A percentile compares a stretch with the other conserved stretches of the same genome.
Evolutionary conservation across 371 early-diverging fungal species (phyloP).

Genomic region (Parasitella parasitica): DNA sequence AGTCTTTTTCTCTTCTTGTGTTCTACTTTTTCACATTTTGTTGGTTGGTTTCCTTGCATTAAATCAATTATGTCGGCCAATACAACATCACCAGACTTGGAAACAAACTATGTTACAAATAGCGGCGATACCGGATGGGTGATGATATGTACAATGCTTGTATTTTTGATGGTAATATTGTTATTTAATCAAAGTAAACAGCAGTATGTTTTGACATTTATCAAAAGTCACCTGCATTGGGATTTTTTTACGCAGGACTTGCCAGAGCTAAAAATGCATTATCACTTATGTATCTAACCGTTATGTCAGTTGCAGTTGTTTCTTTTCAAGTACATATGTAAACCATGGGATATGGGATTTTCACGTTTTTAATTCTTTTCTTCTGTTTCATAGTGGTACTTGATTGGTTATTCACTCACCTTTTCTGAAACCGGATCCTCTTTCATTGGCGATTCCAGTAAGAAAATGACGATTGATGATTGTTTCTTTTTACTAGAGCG

Average conservation of each 20-base stretch:
- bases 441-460: conserved; percentile 79
- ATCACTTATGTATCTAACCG: conserved; percentile 76
- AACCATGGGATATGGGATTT: not conserved
- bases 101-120: conserved; percentile 17
- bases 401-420: conserved; percentile 84
- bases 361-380: not conserved
- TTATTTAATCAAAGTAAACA: not conserved
- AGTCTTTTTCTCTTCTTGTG: not conserved
- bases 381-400: conserved; percentile 62
- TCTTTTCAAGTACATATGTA: conserved; percentile 63
- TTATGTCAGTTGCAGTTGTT: conserved; percentile 80
- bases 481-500: not conserved
- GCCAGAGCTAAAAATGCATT: conserved; percentile 78
- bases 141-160: conserved; percentile 45
- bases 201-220: not conserved
- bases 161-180: conserved; percentile 43
- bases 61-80: not conserved
- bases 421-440: conserved; percentile 68
- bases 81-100: not conserved
- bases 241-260: conserved; percentile 86
- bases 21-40: not conserved
- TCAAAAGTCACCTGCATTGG: conserved; percentile 63
- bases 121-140: conserved; percentile 81
- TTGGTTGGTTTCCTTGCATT: not conserved
- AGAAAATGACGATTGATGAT: not conserved